Base-by-base conservation (phyloP, 2,329 filamentous ascomycete genomes). In the Cercospora nicotianae region DNA sequence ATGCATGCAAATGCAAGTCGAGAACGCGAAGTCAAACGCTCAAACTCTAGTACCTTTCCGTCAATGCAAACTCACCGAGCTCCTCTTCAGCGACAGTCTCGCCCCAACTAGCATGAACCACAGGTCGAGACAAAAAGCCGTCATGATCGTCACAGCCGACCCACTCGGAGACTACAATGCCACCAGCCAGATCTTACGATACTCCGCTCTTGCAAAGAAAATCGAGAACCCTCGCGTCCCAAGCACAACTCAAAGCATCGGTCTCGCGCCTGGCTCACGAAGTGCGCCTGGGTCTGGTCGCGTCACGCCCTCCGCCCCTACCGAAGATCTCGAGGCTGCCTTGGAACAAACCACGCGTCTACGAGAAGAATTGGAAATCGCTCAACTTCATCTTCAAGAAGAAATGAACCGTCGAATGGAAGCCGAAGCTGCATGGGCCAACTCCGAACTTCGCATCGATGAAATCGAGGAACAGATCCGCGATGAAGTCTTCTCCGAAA, bases 81-180 rank as follows among this genome's bases (percentile, higher is more conserved):
- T 84, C 5, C 80, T 85, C 67, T 85, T 85, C 77, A 83, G 80
- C 64, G 85, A 85, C 75, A 83, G 80, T 33, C 84, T 83, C 73
- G 74, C 77, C 0, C 78, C 85, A 0, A 76, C 84, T 63, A 75
- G 82, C 75, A 73, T 76, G 20, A 60, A 68, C 18, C 83, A 85
- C 13, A 87, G 89, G 16, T 87, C 89, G 70, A 91, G 93, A 0
- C 95, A 98, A 77, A 94, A 91, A 75, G 94, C 90, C 1, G 89
- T 96, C 74, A 98, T 99, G 94, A 91, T 99, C 66, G 94, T 98
- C 16, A 97, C 94, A 0, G 95, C 94, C 3, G 94, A 99, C 75
- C 92, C 95, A 0, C 81, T 91, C 12, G 94, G 95, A 42, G 95
- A 99, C 79, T 97, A 94, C 83, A 98, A 98, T 77, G 93, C 95